These are phyloP conservation scores for Neophaeococcomyces aloes DNA, from an alignment of 2,329 filamentous ascomycete genomes.

Conservation along the genomic window DNA sequence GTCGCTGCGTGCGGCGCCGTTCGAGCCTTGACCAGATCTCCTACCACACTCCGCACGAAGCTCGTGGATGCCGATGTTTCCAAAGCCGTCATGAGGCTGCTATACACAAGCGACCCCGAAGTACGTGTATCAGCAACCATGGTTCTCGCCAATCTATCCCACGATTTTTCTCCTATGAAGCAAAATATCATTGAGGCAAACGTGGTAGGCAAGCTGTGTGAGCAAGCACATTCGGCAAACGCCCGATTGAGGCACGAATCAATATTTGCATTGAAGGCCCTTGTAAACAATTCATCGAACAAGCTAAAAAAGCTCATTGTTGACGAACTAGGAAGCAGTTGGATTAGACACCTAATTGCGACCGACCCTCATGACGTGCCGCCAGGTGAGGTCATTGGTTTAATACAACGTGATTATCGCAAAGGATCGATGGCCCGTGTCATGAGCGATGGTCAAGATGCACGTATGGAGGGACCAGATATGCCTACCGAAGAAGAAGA, in stretches of 20 bases:
- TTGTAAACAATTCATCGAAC: conserved; percentile 62
- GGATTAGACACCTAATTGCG: conserved; percentile 70
- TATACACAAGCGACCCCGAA: conserved; percentile 63
- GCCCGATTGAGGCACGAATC: conserved; percentile 73
- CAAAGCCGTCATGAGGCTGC: conserved; percentile 62
- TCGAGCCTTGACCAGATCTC: conserved; percentile 71
- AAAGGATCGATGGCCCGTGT: conserved; percentile 7
- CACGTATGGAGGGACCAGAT: conserved; percentile 2
- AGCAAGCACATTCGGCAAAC: conserved; percentile 72
- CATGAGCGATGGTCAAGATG: background rate
- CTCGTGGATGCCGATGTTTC: conserved; percentile 78
- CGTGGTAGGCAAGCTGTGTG: conserved; percentile 65
- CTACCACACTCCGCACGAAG: conserved; percentile 72
- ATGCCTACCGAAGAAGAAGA: background rate
- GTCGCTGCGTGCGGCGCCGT: conserved; percentile 76
- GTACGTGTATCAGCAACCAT: conserved; percentile 80
- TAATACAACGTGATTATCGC: conserved; percentile 20
- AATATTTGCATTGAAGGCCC: conserved; percentile 87
- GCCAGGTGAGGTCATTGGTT: conserved; percentile 20
- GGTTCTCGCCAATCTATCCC: conserved; percentile 71
- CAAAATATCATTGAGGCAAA: conserved; percentile 65
- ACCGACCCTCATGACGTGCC: conserved; percentile 35
- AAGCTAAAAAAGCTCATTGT: conserved; percentile 67
- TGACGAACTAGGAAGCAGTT: conserved; percentile 64
- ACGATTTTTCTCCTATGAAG: conserved; percentile 85